Base-by-base conservation (phyloP, 805 yeast genomes). In the Saturnispora halmiae region DNA sequence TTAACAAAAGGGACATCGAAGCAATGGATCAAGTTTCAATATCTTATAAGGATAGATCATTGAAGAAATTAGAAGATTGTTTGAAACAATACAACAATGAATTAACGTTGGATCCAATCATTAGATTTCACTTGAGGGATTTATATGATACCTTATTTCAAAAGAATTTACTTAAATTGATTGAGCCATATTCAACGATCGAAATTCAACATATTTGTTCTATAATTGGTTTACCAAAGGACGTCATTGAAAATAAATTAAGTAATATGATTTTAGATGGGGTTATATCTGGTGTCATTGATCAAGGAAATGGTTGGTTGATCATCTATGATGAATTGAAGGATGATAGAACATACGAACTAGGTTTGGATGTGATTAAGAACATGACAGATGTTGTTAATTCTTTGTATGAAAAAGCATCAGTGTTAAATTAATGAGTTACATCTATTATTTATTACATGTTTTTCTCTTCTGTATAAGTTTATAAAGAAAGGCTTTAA, bases 271-370 rank as follows among this genome's bases (percentile, higher is more conserved):
- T 92, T 51, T 72, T 92, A 53, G 98, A 92, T 63, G 82, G 85
- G 55, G 83, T 87, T n/a, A 86, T 92, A 53, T 82, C 79, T 56
- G 99, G 98, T 36, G 97, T 92, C 28, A 70, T 92, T 51, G 98
- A 92, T 61, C 99, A 92, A 67, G 97, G 97, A 35, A 88, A 88
- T 59, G 98, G 98, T 7, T 92, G 96, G 95, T 72, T 92, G 53
- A 79, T 86, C 50, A 76, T 92, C 44, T 92, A 84, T 56, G 94
- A 86, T 44, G 83, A 87, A 58, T 95, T 95, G 31, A 77, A 75
- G 55, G 77, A 78, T 46, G 97, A 92, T 61, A 83, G 83, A 30
- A 79, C 94, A 38, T 92, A 90, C 56, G 92, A 82, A 48, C 78
- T 90, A 41, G 82, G 94, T 33, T 73, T 90, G 51, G 92, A 84